These are phyloP conservation scores for Zalaria obscura DNA, from an alignment of 2,329 filamentous ascomycete genomes.

Conservation along the genomic window DNA sequence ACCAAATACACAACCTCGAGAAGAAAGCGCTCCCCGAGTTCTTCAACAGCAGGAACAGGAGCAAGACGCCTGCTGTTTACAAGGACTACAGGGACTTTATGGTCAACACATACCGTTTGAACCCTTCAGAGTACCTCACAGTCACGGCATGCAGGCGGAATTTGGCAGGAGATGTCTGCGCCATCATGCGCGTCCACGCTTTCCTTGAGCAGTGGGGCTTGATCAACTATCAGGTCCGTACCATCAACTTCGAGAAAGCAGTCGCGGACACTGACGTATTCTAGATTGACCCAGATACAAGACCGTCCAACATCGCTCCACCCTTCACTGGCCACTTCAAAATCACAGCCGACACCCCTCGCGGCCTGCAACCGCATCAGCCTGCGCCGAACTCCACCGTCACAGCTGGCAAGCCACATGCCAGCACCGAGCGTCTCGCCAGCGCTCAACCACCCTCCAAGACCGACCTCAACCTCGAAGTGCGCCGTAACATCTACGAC, in stretches of 20 bases:
- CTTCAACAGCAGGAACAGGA: constrained; percentile 95
- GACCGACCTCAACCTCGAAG: constrained; percentile 76
- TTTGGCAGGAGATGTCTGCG: constrained; percentile 90
- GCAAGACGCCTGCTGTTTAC: constrained; percentile 94
- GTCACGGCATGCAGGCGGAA: constrained; percentile 93
- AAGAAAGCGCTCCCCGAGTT: constrained; percentile 93
- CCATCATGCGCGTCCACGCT: constrained; percentile 96
- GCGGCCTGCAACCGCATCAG: constrained; percentile 89
- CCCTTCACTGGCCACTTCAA: constrained; percentile 97
- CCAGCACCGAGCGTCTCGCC: constrained; percentile 58
- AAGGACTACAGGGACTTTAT: constrained; percentile 99
- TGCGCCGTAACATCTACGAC: constrained; percentile 92
- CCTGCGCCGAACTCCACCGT: constrained; percentile 60
- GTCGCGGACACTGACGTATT: constrained; percentile 13
- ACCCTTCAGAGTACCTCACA: constrained; percentile 89
- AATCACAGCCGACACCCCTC: constrained; percentile 86
- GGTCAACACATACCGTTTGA: constrained; percentile 97
- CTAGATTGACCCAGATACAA: constrained; percentile 88
- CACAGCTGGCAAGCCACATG: constrained; percentile 45
- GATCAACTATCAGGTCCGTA: constrained; percentile 85
- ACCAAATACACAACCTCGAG: constrained; percentile 77
- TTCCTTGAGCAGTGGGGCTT: constrained; percentile 98
- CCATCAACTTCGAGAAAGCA: background rate
- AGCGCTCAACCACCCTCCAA: constrained; percentile 53
- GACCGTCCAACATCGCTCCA: constrained; percentile 87